Evolutionary conservation across 1,284 basidiomycete species (phyloP), one percentile per base, ranked within the genome.

Genomic region (Trametes pubescens): DNA sequence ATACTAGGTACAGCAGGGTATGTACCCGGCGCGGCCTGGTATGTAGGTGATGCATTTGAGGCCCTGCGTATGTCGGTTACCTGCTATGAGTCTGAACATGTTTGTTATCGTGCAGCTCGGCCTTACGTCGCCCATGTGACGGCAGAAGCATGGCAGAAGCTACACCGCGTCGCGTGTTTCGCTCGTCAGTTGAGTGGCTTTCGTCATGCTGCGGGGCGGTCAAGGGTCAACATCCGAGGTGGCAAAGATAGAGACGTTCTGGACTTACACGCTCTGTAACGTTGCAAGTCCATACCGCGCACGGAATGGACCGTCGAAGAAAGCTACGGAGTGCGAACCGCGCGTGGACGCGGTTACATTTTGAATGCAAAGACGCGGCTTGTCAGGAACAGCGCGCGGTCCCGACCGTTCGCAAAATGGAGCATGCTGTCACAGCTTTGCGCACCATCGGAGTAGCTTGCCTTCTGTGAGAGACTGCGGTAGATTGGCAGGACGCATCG

Each of bases 101-200:
- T 32, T 16, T 40, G 57, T 22, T 43, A 51, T 51, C 57, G 7
- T 13, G 18, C 10, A 26, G 47, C 13, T 3, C 40, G 53, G 60
- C 9, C 5, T n/a, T 56, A 51, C 14, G 18, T 56, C 47, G 60
- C 48, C 46, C 60, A 56, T 61, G 60, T 61, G 60, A 61, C 53
- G 47, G 14, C 44, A 13, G 26, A 21, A 22, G 37, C 37, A 43
- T 61, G 53, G 37, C 54, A 32, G 60, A 43, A 56, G 57, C 22
- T 46, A 40, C 52, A 37, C 6, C 6, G 32, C 38, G 29, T 21
- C 37, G 32, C 48, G 54, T 24, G 60, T 38, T 24, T 53, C 35
- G 51, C 48, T 47, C 60, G 60, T 26, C 18, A 18, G 24, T 37
- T 32, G 43, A 18, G 37, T n/a, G 46, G 46, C 44, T 51, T 9